Evolutionary conservation across 2,329 filamentous ascomycete genomes (phyloP), one percentile per base, ranked within the genome.

Genomic region (Fonsecaea monophora): DNA sequence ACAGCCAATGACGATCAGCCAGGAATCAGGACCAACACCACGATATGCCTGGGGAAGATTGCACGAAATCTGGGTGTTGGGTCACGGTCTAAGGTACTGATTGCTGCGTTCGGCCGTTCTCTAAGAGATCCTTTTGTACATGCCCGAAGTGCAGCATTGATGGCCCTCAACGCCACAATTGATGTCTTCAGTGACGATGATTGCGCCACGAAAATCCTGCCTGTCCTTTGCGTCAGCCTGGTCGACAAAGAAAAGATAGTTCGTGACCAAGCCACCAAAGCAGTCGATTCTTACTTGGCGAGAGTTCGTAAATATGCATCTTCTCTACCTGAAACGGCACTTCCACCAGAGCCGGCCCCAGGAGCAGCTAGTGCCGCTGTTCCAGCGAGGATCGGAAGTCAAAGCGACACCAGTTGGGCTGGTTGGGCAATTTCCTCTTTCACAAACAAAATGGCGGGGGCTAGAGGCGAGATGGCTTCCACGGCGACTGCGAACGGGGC

Each of bases 341-440:
- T 96, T 2, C 91, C 92, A 42, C 86, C 92, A 0, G 84, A 89
- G 18, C 82, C 82, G 30, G 80, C 85, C 2, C 78, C 84, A 12
- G 79, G 83, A 30, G 81, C 82, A 4, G 81, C 79, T 67, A 70
- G 68, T 68, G 68, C 71, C 30, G 77, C 79, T 35, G 77, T 76
- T 13, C 77, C 80, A 48, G 75, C 79, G 21, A 87, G 92, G 38
- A 95, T 96, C 84, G 89, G 90, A 69, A 95, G 91, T 1, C 89
- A 92, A 1, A 90, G 92, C 67, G 86, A 85, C 45, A 82, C 85
- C 25, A 88, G 89, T 2, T 98, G 95, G 95, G 88, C 95, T 1
- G 95, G 95, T 12, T 99, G 95, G 95, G 95, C 95, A 1, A 97
- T 99, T 62, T 98, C 95, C 0, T 97, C 93, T 1, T 99, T 99